Evolutionary conservation across 2,329 filamentous ascomycete species (phyloP), one percentile per base, ranked within the genome.

Genomic region (Diplodia corticola): DNA sequence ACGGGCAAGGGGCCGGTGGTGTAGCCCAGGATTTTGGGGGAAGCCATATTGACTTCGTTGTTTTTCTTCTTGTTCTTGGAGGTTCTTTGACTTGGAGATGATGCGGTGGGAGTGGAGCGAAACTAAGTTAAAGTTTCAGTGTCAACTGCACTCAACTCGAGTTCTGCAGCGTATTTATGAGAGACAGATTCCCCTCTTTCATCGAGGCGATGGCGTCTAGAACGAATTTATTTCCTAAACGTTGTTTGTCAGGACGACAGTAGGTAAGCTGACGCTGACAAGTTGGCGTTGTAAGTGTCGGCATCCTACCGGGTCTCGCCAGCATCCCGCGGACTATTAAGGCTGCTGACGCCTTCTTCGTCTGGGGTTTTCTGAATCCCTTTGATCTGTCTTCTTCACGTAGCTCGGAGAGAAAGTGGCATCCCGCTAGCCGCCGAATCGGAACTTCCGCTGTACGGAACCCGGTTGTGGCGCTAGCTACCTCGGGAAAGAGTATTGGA

Each of bases 401-500:
- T 40, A 26, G 5, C 13, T 1, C 26, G 15, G 24, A 53, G 15
- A n/a, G 5, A 26, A n/a, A n/a, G 9, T 17, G 50, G 24, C 50
- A 53, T 53, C 50, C 26, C 26, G 17, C 40, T n/a, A 20, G 15
- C 26, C 15, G 26, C 22, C 50, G 26, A 26, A 30, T 24, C 50
- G 26, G 24, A 10, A 17, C n/a, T 60, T 60, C 7, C 22, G n/a
- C 37, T 60, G 55, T 24, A 22, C 55, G 17, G 22, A 37, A 15
- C 55, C 55, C 35, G 24, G 55, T 13, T 60, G 55, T n/a, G 24
- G 28, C 24, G 55, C 55, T 35, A 60, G 37, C 35, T 60, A 60
- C 55, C 12, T 46, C 13, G 37, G 55, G 12, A 40, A 46, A 24
- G 55, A 60, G 55, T 37, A 60, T 28, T 22, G 46, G 20, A 44